A percentile compares a stretch with the other conserved stretches of the same genome.
These are phyloP conservation scores for Scopulariopsis brevicaulis DNA, from an alignment of 2,329 filamentous ascomycete genomes.

Conservation along the genomic window DNA sequence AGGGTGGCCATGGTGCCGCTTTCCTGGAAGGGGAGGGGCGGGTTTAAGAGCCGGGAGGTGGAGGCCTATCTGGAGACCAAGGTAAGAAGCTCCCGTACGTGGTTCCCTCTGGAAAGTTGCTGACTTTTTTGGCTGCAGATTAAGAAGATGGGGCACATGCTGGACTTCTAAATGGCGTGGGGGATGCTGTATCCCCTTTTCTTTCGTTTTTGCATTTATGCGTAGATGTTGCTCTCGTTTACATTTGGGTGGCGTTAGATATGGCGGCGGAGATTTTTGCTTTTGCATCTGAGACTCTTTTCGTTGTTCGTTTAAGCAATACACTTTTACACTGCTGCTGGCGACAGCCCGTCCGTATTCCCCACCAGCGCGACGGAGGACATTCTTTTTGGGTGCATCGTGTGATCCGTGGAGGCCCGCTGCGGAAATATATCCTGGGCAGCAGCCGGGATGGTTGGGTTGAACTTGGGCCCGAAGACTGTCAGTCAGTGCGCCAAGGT, in stretches of 20 bases:
- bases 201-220: background rate
- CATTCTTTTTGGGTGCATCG: too few species aligned
- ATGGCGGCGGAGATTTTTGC: background rate
- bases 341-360: too few species aligned
- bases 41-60: conserved; percentile 78
- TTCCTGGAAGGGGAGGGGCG: conserved; percentile 78
- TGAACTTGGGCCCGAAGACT: too few species aligned
- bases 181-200: background rate
- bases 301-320: background rate
- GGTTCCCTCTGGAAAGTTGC: background rate
- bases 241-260: background rate
- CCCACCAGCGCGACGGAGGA: too few species aligned
- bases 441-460: too few species aligned
- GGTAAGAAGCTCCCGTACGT: conserved; percentile 38
- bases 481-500: too few species aligned
- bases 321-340: background rate
- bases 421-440: too few species aligned
- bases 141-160: conserved; percentile 78
- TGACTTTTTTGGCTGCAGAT: conserved; percentile 39
- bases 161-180: conserved; percentile 31
- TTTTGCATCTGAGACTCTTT: background rate
- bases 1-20: conserved; percentile 91
- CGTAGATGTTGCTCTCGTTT: background rate
- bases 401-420: too few species aligned
- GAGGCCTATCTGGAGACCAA: conserved; percentile 93